Conservation (phyloP, 2,329 filamentous ascomycete genomes). For the Curvularia verruculosa region DNA sequence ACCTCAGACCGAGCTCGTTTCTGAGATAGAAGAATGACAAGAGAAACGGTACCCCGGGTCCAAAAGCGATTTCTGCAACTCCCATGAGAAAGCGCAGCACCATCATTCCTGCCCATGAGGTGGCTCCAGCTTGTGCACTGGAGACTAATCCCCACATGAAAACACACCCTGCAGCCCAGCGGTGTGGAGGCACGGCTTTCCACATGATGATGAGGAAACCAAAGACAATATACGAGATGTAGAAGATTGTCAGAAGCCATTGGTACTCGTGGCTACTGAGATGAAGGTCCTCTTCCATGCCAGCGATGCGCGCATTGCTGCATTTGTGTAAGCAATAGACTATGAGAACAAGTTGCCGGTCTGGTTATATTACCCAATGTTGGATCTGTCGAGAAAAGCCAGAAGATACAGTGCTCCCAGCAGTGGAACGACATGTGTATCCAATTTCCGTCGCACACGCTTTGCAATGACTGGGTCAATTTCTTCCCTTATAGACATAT, state of each 20-base stretch:
- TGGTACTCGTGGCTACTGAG: conserved; percentile 37
- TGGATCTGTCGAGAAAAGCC: conserved; percentile 47
- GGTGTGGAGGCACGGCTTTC: conserved; percentile 46
- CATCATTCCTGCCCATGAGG: conserved; percentile 44
- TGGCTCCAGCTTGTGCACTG: conserved; percentile 39
- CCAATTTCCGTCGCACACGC: conserved; percentile 39
- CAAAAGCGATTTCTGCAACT: conserved; percentile 53
- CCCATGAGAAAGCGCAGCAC: conserved; percentile 47
- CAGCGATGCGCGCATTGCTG: conserved; percentile 51
- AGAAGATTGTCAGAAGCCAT: conserved; percentile 49
- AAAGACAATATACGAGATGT: conserved; percentile 49
- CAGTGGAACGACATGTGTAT: conserved; percentile 41
- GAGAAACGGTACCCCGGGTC: conserved; percentile 56
- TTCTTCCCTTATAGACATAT: neutral
- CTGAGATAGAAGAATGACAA: conserved; percentile 66
- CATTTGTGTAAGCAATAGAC: neutral
- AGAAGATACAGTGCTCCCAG: conserved; percentile 44
- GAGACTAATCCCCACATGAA: conserved; percentile 46
- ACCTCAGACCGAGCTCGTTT: conserved; percentile 62
- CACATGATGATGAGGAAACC: conserved; percentile 47
- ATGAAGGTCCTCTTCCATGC: conserved; percentile 45
- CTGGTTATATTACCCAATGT: conserved; percentile 41
- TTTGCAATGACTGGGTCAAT: conserved; percentile 33
- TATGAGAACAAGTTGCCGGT: neutral
- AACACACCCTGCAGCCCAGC: conserved; percentile 45